Conservation (phyloP, 163 green algal species). For the Chloromonas sp. region DNA sequence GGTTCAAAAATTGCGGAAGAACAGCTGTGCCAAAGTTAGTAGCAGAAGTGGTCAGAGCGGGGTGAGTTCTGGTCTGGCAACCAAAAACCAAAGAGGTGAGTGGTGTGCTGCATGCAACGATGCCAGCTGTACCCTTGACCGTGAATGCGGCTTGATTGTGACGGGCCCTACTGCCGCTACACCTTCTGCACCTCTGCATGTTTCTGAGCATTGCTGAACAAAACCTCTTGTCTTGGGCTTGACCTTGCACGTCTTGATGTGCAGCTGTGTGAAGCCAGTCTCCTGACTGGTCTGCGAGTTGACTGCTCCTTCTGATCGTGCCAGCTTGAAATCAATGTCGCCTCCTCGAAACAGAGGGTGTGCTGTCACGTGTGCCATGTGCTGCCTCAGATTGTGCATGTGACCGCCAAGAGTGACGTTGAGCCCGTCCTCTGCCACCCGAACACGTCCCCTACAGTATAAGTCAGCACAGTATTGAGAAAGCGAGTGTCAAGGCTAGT, state of each 20-base stretch:
- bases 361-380: conserved; percentile 22
- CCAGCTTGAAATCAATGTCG: conserved; percentile 65
- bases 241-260: conserved; percentile 37
- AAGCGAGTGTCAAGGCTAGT: background rate
- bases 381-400: conserved; percentile 21
- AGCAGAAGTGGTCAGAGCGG: too few species aligned
- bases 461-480: background rate
- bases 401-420: conserved; percentile 53
- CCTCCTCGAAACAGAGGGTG: conserved; percentile 18
- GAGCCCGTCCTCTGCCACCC: conserved; percentile 14
- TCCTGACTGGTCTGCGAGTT: conserved; percentile 22
- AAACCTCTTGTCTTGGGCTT: background rate
- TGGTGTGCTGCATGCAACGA: background rate
- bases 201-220: background rate
- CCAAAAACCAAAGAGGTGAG: too few species aligned
- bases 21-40: too few species aligned
- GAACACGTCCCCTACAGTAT: background rate
- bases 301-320: conserved; percentile 11
- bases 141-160: background rate
- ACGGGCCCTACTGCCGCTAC: background rate
- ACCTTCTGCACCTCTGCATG: background rate
- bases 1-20: too few species aligned
- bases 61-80: too few species aligned
- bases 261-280: conserved; percentile 40
- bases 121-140: background rate